Base-by-base conservation (phyloP, 106 monocot species). In the Dactylorhiza incarnata region DNA sequence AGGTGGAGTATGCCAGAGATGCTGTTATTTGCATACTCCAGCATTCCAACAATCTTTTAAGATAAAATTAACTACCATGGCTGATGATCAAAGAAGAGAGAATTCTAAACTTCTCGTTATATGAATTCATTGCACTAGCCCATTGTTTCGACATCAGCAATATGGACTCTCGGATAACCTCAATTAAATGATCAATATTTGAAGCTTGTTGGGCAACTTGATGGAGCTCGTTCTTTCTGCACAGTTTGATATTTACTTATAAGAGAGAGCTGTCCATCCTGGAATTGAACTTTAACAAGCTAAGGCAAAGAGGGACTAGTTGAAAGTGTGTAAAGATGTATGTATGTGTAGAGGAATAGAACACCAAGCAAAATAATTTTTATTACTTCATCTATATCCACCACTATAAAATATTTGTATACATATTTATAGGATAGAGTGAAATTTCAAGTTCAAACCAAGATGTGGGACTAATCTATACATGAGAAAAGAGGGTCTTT, bases 121-220 rank as follows among this genome's bases (percentile, higher is more conserved):
- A 99, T 58, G 79, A 84, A 76, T 79, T 80, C 88, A 99, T 94
- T 23, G 94, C 89, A 82, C 85, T 83, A 79, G 82, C 81, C 99
- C 99, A 99, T 78, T 92, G 99, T 68, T 89, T 92, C 24, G 86
- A 78, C 89, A 99, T 94, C 78, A 99, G 75, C 46, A 84, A 85
- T 24, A 99, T 62, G 13, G 99, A 99, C 45, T 78, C 73, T 67
- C 89, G 94, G 49, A 88, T 68, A 73, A 99, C 99, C 78, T 88
- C 91, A 66, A 94, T 71, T 80, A 99, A 84, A 85, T 99, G 81
- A 59, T 89, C 94, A 86, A 94, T 92, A 83, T 77, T 91, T 79
- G 99, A 99, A 73, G 94, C 94, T 86, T 99, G 99, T 66, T 82
- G 87, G 37, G 94, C 94, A 55, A 99, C 89, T 80, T 94, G 94